Evolutionary conservation across 306 rosid species (phyloP).

Genomic region (Prunus mume): DNA sequence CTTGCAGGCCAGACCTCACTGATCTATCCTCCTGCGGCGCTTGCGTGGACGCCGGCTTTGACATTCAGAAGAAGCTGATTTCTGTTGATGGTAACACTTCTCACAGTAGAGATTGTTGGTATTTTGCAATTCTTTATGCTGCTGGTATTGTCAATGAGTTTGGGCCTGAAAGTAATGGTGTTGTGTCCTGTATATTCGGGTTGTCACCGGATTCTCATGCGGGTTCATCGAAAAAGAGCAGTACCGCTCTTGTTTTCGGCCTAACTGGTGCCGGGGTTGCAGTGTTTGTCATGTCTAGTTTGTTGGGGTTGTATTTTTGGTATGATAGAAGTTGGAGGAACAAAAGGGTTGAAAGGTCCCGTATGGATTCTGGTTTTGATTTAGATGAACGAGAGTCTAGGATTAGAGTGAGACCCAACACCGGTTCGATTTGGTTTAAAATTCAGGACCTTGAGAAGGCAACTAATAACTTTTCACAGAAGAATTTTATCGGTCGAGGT

Average conservation of each 20-base stretch:
- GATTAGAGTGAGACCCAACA: slow-evolving; percentile 73
- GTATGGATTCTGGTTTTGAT: slow-evolving; percentile 41
- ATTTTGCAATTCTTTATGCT: slow-evolving; percentile 64
- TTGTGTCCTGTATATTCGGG: slow-evolving; percentile 53
- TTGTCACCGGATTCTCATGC: slow-evolving; percentile 33
- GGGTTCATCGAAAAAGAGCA: slow-evolving; percentile 40
- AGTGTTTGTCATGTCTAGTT: slow-evolving; percentile 44
- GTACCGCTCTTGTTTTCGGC: slow-evolving; percentile 63
- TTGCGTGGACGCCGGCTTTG: slow-evolving; percentile 58
- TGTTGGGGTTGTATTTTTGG: slow-evolving; percentile 68
- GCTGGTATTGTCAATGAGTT: slow-evolving; percentile 75
- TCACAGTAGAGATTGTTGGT: slow-evolving; percentile 50
- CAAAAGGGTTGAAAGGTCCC: slow-evolving; percentile 17
- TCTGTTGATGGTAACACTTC: slow-evolving; percentile 61
- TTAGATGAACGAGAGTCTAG: slow-evolving; percentile 65
- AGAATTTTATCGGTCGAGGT: slow-evolving; percentile 84
- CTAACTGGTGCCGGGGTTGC: slow-evolving; percentile 74
- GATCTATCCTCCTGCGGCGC: slow-evolving; percentile 51
- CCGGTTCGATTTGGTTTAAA: slow-evolving; percentile 88
- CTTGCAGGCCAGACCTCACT: slow-evolving; percentile 57
- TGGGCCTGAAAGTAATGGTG: slow-evolving; percentile 79
- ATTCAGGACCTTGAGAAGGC: slow-evolving; percentile 88
- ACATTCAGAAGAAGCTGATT: slow-evolving; percentile 31
- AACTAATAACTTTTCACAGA: slow-evolving; percentile 65
- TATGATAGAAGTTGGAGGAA: slow-evolving; percentile 50